Percentiles rank a stretch among this genome's conserved stretches.
These are phyloP conservation scores for Talinum fruticosum DNA, from an alignment of 148 eudicot species.

Conservation along the genomic window DNA sequence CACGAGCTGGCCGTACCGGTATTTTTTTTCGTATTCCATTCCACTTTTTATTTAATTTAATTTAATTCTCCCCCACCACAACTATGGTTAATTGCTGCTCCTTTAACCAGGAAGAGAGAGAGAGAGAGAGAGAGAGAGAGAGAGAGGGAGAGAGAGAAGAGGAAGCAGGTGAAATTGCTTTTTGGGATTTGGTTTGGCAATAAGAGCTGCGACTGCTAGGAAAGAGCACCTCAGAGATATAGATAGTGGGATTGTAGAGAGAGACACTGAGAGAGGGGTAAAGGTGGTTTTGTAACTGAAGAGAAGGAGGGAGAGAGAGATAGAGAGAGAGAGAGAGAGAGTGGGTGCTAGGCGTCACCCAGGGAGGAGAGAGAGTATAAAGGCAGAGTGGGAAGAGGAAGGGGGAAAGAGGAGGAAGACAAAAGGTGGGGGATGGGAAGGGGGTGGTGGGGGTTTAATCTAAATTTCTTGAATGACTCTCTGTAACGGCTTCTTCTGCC, in stretches of 20 bases:
- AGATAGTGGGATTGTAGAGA: slow-evolving; percentile 16
- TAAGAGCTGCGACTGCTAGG: no score
- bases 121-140: neutral
- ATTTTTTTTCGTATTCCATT: neutral
- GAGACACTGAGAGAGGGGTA: slow-evolving; percentile 10
- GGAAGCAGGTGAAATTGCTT: slow-evolving; percentile 12
- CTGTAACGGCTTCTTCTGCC: slow-evolving; percentile 31
- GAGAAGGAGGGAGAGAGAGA: slow-evolving; percentile 30
- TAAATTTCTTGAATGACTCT: slow-evolving; percentile 6
- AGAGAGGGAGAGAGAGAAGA: neutral
- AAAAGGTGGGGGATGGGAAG: neutral
- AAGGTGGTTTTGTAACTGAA: slow-evolving; percentile 56
- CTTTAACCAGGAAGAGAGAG: neutral
- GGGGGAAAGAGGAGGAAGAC: neutral
- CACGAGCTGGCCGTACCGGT: slow-evolving; percentile 1
- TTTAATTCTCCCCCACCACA: neutral
- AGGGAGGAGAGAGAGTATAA: neutral
- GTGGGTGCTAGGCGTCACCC: neutral
- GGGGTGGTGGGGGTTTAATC: neutral
- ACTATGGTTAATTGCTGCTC: slow-evolving; percentile 19
- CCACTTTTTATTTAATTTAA: neutral
- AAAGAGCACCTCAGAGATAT: neutral
- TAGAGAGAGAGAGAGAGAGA: slow-evolving; percentile 13
- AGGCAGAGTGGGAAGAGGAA: neutral
- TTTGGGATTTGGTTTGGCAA: slow-evolving; percentile 45